A percentile compares a stretch with the other conserved stretches of the same genome.
These are phyloP conservation scores for Aquilaria sinensis DNA, from an alignment of 345 rosid species.

Conservation along the genomic window DNA sequence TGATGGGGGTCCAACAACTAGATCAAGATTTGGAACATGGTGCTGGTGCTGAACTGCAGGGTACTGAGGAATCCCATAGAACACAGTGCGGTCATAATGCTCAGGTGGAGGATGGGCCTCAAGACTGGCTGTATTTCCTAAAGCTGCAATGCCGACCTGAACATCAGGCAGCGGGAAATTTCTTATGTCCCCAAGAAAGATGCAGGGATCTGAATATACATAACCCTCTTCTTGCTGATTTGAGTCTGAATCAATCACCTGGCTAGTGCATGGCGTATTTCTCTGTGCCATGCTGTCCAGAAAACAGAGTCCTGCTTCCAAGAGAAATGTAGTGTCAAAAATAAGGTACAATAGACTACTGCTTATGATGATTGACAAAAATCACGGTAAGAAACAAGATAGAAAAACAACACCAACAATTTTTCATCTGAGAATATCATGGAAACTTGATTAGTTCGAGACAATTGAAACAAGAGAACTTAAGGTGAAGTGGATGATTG, in stretches of 20 bases:
- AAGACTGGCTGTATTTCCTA: conserved; percentile 29
- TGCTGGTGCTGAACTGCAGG: conserved; percentile 46
- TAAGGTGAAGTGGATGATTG: no score
- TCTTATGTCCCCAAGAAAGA: conserved; percentile 37
- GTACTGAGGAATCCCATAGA: conserved; percentile 41
- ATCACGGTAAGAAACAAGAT: not conserved
- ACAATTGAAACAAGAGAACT: no score
- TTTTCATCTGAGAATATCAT: not conserved
- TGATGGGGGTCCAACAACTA: conserved; percentile 41
- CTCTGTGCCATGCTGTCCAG: conserved; percentile 49
- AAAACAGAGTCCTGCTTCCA: conserved; percentile 3
- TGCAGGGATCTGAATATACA: conserved; percentile 41
- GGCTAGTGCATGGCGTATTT: conserved; percentile 35
- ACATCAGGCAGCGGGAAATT: conserved; percentile 46
- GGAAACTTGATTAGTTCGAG: not conserved
- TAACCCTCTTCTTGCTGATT: conserved; percentile 40
- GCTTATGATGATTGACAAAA: conserved; percentile 5
- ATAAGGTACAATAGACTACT: conserved; percentile 3
- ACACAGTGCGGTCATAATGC: conserved; percentile 36
- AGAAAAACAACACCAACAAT: not conserved
- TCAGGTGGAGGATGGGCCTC: conserved; percentile 41
- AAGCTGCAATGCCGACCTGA: conserved; percentile 29
- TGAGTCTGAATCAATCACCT: conserved; percentile 43
- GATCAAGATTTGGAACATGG: conserved; percentile 40
- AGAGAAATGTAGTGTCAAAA: no score